These are phyloP conservation scores for Chlamydomonas sp. DNA, from an alignment of 139 green algal genomes.

Conservation along the genomic window DNA sequence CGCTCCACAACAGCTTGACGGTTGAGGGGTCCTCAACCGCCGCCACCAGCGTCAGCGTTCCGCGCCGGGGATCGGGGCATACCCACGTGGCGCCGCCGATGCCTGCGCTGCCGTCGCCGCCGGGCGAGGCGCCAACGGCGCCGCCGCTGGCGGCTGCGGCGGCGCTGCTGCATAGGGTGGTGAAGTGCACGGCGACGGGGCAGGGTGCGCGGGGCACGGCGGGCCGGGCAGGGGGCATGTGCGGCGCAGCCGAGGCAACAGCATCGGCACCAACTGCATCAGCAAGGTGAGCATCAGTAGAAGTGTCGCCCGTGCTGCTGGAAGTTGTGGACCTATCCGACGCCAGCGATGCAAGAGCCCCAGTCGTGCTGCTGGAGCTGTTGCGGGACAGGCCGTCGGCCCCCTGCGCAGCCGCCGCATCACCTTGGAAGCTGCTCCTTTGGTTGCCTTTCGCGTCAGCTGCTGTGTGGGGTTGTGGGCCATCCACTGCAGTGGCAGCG, in stretches of 20 bases:
- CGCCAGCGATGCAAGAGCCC: no score
- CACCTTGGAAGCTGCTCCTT: no score
- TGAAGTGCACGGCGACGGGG: conserved; percentile 16
- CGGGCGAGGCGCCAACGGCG: no score
- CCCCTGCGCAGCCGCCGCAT: no score
- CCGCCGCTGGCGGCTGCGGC: conserved; percentile 1
- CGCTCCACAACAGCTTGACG: conserved; percentile 35
- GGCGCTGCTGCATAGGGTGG: conserved; percentile 18
- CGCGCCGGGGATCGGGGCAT: background rate
- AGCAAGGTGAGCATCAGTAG: no score
- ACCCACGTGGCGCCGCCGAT: background rate
- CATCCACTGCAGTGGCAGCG: background rate
- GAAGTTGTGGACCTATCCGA: no score
- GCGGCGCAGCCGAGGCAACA: background rate
- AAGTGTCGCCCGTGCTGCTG: no score
- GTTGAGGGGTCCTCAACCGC: conserved; percentile 10
- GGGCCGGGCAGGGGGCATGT: background rate
- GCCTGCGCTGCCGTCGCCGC: no score
- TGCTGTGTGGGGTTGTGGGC: no score
- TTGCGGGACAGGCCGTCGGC: no score
- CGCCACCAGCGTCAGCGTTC: conserved; percentile 14
- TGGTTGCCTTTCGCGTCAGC: no score
- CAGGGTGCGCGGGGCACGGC: conserved; percentile 1
- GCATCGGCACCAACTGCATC: background rate
- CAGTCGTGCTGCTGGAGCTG: no score